Conservation (phyloP, 1,284 basidiomycete species). For the Malassezia vespertilionis region DNA sequence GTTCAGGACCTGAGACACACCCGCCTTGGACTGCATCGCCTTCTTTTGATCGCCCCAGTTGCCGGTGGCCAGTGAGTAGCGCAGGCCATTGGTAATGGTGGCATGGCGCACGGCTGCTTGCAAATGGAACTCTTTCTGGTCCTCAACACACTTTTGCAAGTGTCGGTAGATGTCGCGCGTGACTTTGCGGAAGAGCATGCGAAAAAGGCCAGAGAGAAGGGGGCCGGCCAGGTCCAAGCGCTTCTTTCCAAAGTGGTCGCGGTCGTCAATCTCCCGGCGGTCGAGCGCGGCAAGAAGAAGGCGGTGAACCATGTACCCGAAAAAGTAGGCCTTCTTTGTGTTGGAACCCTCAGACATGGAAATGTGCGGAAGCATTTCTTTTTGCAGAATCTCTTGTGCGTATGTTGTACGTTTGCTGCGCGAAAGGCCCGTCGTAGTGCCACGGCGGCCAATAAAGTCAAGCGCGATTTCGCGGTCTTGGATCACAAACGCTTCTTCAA, state of each 20-base stretch:
- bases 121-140: conserved; percentile 87
- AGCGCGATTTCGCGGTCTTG: conserved; percentile 83
- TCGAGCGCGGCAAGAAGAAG: conserved; percentile 84
- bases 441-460: conserved; percentile 97
- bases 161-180: conserved; percentile 95
- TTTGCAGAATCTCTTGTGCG: conserved; percentile 94
- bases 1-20: conserved; percentile 97
- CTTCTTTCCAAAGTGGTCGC: conserved; percentile 99
- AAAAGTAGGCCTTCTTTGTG: conserved; percentile 98
- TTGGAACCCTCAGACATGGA: conserved; percentile 91
- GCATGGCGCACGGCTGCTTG: conserved; percentile 77
- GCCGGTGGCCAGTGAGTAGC: conserved; percentile 94
- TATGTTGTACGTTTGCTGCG: conserved; percentile 85
- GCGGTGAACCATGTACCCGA: conserved; percentile 99
- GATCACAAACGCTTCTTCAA: conserved; percentile 96
- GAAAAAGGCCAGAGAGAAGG: conserved; percentile 83
- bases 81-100: conserved; percentile 96
- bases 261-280: conserved; percentile 88
- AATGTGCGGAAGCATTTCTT: conserved; percentile 96
- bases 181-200: conserved; percentile 92
- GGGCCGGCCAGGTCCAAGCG: conserved; percentile 91
- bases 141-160: conserved; percentile 88
- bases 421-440: conserved; percentile 84
- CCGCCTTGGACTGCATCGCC: conserved; percentile 86
- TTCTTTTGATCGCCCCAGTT: conserved; percentile 99